Conservation (phyloP, 768 basidiomycete species). For the Lactarius deliciosus region DNA sequence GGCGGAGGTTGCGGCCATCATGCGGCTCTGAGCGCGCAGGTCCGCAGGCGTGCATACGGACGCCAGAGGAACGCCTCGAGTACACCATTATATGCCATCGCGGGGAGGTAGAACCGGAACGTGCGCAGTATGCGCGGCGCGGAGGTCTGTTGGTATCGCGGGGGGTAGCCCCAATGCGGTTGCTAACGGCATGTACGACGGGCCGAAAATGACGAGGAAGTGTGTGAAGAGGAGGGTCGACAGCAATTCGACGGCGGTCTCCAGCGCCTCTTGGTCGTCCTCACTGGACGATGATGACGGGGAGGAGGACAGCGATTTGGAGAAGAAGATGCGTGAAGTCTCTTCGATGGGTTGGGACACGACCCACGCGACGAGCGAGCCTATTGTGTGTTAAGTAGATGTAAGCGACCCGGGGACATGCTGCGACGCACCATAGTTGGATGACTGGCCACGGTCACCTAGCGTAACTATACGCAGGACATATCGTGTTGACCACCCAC, state of each 20-base stretch:
- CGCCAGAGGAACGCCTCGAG: conserved; percentile 90
- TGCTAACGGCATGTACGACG: conserved; percentile 72
- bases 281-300: background rate
- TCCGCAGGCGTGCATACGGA: conserved; percentile 67
- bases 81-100: conserved; percentile 86
- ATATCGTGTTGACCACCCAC: conserved; percentile 29
- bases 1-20: conserved; percentile 77
- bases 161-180: conserved; percentile 68
- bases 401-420: background rate
- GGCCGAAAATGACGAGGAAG: conserved; percentile 80
- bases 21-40: conserved; percentile 64
- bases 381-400: conserved; percentile 40
- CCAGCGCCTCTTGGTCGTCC: conserved; percentile 26
- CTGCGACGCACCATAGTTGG: conserved; percentile 78
- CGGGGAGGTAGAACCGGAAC: conserved; percentile 87
- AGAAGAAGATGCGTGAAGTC: conserved; percentile 85
- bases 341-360: conserved; percentile 96
- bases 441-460: conserved; percentile 45
- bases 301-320: conserved; percentile 45
- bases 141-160: too few relatives aligned
- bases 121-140: too few relatives aligned
- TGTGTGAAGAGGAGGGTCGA: conserved; percentile 49
- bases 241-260: conserved; percentile 51
- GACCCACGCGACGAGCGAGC: conserved; percentile 89
- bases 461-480: conserved; percentile 29